phyloP scores from a whole-genome alignment of 495 filamentous ascomycete species.

The Trichoderma orchidacearum region DNA sequence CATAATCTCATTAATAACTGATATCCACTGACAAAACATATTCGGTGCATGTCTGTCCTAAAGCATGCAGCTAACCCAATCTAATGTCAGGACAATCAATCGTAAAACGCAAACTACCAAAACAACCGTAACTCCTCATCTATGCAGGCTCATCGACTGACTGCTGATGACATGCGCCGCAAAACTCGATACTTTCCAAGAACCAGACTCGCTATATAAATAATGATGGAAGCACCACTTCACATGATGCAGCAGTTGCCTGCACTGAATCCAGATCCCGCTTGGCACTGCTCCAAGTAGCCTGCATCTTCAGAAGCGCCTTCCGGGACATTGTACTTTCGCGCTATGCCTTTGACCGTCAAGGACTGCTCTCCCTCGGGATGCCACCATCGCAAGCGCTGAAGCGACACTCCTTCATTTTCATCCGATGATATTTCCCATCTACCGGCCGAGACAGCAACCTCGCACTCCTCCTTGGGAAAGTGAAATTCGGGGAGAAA shows the following conservation, averaged over 20 bases:
- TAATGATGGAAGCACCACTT: too few relatives aligned
- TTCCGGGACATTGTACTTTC: constrained; percentile 20
- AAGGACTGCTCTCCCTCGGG: constrained; percentile 69
- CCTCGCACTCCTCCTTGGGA: constrained; percentile 50
- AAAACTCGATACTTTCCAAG: too few relatives aligned
- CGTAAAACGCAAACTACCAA: too few relatives aligned
- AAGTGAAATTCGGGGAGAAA: constrained; percentile 93
- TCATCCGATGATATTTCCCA: constrained; percentile 72
- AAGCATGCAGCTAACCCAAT: too few relatives aligned
- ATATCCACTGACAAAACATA: too few relatives aligned
- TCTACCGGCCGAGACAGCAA: constrained; percentile 73
- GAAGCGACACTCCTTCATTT: constrained; percentile 48
- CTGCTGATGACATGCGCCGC: too few relatives aligned
- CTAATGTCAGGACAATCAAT: too few relatives aligned
- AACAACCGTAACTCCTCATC: too few relatives aligned
- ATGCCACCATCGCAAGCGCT: constrained; percentile 84
- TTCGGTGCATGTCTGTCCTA: too few relatives aligned
- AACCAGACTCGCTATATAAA: too few relatives aligned
- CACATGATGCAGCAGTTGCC: constrained; percentile 29
- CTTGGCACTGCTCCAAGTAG: constrained; percentile 33
- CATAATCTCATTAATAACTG: too few relatives aligned
- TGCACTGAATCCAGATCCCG: constrained; percentile 16
- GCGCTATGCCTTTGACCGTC: constrained; percentile 59
- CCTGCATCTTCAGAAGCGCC: constrained; percentile 27
- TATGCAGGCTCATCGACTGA: too few relatives aligned